Evolutionary conservation across 1,284 basidiomycete species (phyloP), one percentile per base, ranked within the genome.

Genomic region (Apiotrichum domesticum): DNA sequence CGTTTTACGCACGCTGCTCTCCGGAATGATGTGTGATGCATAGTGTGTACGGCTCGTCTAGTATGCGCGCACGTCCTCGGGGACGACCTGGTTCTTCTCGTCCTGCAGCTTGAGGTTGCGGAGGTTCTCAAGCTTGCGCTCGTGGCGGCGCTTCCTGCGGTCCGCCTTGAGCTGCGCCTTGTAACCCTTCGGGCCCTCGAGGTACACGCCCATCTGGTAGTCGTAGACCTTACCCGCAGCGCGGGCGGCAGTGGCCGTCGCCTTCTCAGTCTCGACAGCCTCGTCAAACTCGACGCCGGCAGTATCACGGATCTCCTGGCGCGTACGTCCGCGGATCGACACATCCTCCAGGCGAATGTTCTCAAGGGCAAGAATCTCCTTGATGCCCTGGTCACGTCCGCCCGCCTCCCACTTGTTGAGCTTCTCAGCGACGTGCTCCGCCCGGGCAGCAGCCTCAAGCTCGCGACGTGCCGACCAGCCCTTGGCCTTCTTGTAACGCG

Each of bases 251-350:
- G 41, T 47, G 34, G 59, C 64, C 41, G 64, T 64, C 46, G 55
- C 60, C 57, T 59, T 63, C 52, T 50, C 51, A 10, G 53, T 44
- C 35, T 59, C 59, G 14, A 66, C 53, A 41, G 62, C 54, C 9
- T 60, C 54, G 47, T 73, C 70, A 46, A 67, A 74, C 47, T 69
- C 63, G 11, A 56, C 59, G 21, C 51, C 51, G 0, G 74, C 70
- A 8, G 66, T 66, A 32, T 74, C 72, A 32, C 70, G 48, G n/a
- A 77, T 69, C 60, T 77, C 75, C 41, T 61, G 56, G 35, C 65
- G 61, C 15, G 74, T 73, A 52, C 75, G 57, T 2, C 56, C 51
- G 50, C 68, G 59, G 15, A 77, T 49, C 33, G 58, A 57, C 8
- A 75, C 66, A 14, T 68, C 74, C 34, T 69, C 69, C 41, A 76